These are phyloP conservation scores for Trichoderma semiorbis DNA, from an alignment of 2,329 filamentous ascomycete species.

Conservation along the genomic window DNA sequence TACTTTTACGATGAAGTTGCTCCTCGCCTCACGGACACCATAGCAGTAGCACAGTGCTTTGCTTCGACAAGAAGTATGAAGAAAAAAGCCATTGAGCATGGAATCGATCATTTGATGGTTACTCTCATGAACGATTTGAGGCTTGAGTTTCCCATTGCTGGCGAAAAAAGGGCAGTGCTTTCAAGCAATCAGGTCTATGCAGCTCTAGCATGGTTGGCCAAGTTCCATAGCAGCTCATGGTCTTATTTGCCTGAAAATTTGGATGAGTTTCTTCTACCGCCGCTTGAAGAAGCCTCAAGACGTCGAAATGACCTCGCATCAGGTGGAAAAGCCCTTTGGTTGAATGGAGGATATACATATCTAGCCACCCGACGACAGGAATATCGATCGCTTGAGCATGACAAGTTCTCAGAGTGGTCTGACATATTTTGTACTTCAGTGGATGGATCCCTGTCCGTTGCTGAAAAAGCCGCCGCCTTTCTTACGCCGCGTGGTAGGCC, in stretches of 20 bases:
- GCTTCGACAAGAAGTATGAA: slow-evolving; percentile 38
- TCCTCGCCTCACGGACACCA: slow-evolving; percentile 40
- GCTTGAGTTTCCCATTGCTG: slow-evolving; percentile 51
- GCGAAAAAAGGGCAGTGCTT: slow-evolving; percentile 50
- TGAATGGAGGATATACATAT: slow-evolving; percentile 68
- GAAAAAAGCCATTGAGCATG: slow-evolving; percentile 25
- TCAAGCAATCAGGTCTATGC: slow-evolving; percentile 46
- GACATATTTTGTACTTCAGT: slow-evolving; percentile 41
- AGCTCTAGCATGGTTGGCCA: slow-evolving; percentile 59
- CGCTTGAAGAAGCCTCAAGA: slow-evolving; percentile 49
- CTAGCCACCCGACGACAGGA: slow-evolving; percentile 60
- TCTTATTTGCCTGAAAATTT: slow-evolving; percentile 28
- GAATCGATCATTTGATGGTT: slow-evolving; percentile 43
- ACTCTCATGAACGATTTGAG: slow-evolving; percentile 58
- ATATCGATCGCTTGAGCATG: slow-evolving; percentile 45
- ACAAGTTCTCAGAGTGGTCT: slow-evolving; percentile 54
- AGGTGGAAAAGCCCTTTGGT: slow-evolving; percentile 45
- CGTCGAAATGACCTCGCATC: slow-evolving; percentile 19
- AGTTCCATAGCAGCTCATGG: slow-evolving; percentile 58
- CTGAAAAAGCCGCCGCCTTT: slow-evolving; percentile 51
- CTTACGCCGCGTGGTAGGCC: slow-evolving; percentile 44
- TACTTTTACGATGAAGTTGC: slow-evolving; percentile 60
- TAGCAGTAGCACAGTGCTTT: slow-evolving; percentile 50
- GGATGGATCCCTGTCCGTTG: slow-evolving; percentile 35
- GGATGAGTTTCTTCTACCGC: slow-evolving; percentile 47